Conservation (phyloP, 2,329 filamentous ascomycete species). For the Venturia nashicola region DNA sequence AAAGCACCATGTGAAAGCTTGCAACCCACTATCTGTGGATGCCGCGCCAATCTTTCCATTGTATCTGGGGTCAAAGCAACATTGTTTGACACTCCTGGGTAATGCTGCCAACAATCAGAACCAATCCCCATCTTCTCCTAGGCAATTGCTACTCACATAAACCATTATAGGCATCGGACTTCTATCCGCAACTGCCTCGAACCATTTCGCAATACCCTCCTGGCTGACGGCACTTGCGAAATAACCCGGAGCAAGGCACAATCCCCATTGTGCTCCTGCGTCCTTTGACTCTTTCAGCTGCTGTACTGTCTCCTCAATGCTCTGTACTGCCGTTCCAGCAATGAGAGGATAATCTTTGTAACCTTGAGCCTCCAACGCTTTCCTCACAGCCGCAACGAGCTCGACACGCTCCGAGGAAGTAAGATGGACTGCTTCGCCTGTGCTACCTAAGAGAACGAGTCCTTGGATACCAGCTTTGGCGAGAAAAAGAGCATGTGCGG, state of each 20-base stretch:
- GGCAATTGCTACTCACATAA: conserved; percentile 24
- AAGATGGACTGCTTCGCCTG: conserved; percentile 52
- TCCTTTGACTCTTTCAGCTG: conserved; percentile 43
- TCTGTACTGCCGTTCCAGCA: conserved; percentile 49
- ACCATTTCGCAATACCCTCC: conserved; percentile 49
- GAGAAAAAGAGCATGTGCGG: conserved; percentile 46
- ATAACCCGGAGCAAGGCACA: conserved; percentile 53
- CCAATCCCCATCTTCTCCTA: conserved; percentile 9
- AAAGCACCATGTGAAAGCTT: conserved; percentile 59
- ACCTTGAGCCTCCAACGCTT: conserved; percentile 42
- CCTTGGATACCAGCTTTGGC: conserved; percentile 48
- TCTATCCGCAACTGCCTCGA: conserved; percentile 45
- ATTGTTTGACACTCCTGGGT: conserved; percentile 56
- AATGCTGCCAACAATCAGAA: conserved; percentile 41
- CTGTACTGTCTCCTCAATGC: conserved; percentile 48
- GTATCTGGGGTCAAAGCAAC: conserved; percentile 46
- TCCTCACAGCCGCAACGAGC: conserved; percentile 43
- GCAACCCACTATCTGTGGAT: conserved; percentile 56
- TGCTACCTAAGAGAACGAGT: conserved; percentile 50
- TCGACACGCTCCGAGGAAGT: conserved; percentile 43
- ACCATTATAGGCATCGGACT: conserved; percentile 49
- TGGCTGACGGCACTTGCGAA: conserved; percentile 49
- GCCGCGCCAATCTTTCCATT: conserved; percentile 45
- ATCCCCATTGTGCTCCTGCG: conserved; percentile 48
- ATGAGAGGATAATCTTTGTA: conserved; percentile 49